Conservation (phyloP, 2,329 filamentous ascomycete genomes). For the Phaeosphaeria sp. region DNA sequence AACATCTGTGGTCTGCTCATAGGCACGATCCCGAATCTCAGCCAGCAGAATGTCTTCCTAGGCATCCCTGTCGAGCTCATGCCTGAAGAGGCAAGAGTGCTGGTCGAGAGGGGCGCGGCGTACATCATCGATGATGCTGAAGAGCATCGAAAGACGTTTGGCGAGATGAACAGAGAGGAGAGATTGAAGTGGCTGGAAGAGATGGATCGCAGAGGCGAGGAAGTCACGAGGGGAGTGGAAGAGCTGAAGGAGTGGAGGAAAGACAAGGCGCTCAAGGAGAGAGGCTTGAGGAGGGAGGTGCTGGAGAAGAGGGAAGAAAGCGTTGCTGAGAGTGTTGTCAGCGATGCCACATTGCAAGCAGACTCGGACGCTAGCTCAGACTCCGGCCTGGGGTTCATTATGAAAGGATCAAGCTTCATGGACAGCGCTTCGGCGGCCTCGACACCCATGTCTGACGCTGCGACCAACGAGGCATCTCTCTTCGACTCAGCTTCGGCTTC, state of each 20-base stretch:
- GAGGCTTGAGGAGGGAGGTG: slow-evolving; percentile 43
- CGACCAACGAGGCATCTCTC: slow-evolving; percentile 23
- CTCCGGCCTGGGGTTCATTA: slow-evolving; percentile 31
- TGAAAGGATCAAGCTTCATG: slow-evolving; percentile 33
- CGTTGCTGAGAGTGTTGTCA: slow-evolving; percentile 17
- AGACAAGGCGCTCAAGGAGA: slow-evolving; percentile 59
- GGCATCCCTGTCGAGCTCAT: slow-evolving; percentile 88
- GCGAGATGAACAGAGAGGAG: slow-evolving; percentile 63
- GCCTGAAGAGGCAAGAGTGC: slow-evolving; percentile 83
- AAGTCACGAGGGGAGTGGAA: slow-evolving; percentile 55
- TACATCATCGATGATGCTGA: slow-evolving; percentile 81
- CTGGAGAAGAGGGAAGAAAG: slow-evolving; percentile 12
- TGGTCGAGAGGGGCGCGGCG: slow-evolving; percentile 78
- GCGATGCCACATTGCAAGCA: slow-evolving; percentile 17
- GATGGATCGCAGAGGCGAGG: slow-evolving; percentile 62
- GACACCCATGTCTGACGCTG: neutral
- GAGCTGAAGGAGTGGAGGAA: slow-evolving; percentile 59
- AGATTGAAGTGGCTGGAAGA: slow-evolving; percentile 67
- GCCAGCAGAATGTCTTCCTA: slow-evolving; percentile 93
- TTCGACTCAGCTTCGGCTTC: slow-evolving; percentile 29
- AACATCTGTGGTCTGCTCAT: slow-evolving; percentile 86
- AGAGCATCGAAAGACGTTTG: slow-evolving; percentile 71
- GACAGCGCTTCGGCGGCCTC: slow-evolving; percentile 5
- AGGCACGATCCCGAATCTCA: slow-evolving; percentile 88
- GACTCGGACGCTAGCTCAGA: slow-evolving; percentile 15